Evolutionary conservation across 306 rosid species (phyloP), one percentile per base, ranked within the genome.

Genomic region (Dalbergia cultrata): DNA sequence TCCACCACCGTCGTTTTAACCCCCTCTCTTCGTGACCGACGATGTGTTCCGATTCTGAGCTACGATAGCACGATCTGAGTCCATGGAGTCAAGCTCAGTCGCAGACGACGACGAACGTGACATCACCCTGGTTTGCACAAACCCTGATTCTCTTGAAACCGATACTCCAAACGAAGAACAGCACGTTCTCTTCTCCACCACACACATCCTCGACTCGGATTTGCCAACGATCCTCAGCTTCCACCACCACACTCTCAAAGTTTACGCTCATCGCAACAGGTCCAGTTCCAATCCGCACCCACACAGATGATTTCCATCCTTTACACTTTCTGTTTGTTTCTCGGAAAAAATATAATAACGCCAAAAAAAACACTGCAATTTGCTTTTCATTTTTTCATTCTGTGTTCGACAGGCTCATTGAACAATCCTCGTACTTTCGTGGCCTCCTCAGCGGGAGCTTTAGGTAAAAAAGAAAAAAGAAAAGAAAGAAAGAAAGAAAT

Each of bases 371-470:
- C 19, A n/a, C 35, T 33, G 52, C 74, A 54, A 45, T 60, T 26
- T 71, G 5, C n/a, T 21, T 66, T 70, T 17, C 60, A n/a, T 54
- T 62, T 62, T 69, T 62, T 69, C 69, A 66, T 67, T 43, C 13
- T 8, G 6, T 67, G 34, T 53, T 11, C 63, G 0, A 56, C 93
- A 93, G 97, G 80, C 93, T 91, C 49, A 43, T 88, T 21, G 85
- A 91, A 33, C 87, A 81, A 77, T 90, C 91, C 22, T 73, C 91
- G 13, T 91, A 91, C 74, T 93, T 93, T 78, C 85, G 82, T 49
- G 89, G 98, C 58, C 94, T 91, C 56, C 89, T 93, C 56, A 13
- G 75, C 19, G 88, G 98, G 47, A 88, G 88, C 84, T 93, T 91
- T 85, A 91, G 98, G 98, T 90, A 84, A 5, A 52, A 33, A 37